These are phyloP conservation scores for Aspergillus vadensis DNA, from an alignment of 2,329 filamentous ascomycete genomes.

Conservation along the genomic window DNA sequence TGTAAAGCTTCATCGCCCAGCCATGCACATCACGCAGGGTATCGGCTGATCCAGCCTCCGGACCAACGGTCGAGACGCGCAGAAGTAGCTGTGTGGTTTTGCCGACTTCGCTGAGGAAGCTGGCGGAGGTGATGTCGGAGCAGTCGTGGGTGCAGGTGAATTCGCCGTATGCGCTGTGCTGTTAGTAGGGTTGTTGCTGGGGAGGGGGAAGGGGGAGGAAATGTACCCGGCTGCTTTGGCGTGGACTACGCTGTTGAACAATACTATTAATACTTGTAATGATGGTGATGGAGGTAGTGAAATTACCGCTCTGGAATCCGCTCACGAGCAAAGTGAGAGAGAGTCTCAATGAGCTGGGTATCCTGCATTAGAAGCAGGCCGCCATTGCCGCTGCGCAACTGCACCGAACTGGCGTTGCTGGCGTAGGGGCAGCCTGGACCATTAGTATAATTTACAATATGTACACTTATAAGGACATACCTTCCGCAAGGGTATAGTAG, in stretches of 20 bases:
- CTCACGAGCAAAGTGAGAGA: neutral
- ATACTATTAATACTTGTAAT: neutral
- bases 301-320: neutral
- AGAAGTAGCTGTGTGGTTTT: neutral
- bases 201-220: neutral
- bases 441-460: neutral
- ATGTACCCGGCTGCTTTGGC: neutral
- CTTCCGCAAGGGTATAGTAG: neutral
- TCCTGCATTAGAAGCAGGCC: neutral
- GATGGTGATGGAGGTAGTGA: neutral
- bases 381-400: neutral
- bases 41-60: neutral
- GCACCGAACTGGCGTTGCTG: neutral
- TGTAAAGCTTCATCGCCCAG: neutral
- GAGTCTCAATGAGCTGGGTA: neutral
- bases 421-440: neutral
- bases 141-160: neutral
- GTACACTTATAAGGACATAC: neutral
- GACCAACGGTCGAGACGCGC: neutral
- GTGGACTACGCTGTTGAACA: neutral
- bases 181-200: neutral
- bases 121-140: neutral
- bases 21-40: neutral
- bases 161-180: neutral
- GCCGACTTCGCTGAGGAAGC: neutral